Percentiles rank a stretch among this genome's conserved stretches.
Conservation (phyloP, 2,329 filamentous ascomycete genomes). For the Cyclaneusma minus region DNA sequence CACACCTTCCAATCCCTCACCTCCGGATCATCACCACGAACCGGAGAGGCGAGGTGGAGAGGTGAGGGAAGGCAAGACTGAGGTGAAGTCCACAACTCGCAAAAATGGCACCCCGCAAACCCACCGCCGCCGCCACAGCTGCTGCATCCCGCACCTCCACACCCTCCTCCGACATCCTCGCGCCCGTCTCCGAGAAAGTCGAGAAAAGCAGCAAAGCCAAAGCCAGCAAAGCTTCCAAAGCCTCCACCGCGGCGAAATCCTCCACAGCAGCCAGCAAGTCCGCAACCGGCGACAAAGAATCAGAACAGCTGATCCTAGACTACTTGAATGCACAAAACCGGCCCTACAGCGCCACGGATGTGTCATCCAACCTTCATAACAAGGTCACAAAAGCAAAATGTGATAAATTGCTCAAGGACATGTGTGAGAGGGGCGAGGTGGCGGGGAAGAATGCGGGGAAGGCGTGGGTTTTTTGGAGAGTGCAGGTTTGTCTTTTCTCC, state of each 20-base stretch:
- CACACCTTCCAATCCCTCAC: no score
- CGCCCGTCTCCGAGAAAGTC: no score
- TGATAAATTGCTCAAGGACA: conserved; percentile 44
- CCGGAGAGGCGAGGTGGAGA: no score
- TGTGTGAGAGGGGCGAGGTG: conserved; percentile 43
- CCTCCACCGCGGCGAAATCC: no score
- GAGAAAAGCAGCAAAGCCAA: no score
- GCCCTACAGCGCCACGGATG: conserved; percentile 30
- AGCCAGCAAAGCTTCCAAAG: no score
- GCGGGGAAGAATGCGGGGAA: conserved; percentile 27
- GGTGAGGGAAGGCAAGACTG: no score
- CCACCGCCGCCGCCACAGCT: background rate
- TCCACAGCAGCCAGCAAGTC: conserved; percentile 5
- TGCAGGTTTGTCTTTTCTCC: conserved; percentile 12
- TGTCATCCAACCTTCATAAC: conserved; percentile 45
- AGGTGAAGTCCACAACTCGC: no score
- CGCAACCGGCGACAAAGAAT: conserved; percentile 15
- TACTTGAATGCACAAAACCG: conserved; percentile 23
- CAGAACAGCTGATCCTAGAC: conserved; percentile 17
- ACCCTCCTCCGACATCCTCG: no score
- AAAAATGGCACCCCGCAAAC: conserved; percentile 3
- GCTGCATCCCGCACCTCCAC: no score
- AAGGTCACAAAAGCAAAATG: conserved; percentile 35
- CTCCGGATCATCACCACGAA: conserved; percentile 1
- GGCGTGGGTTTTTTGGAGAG: conserved; percentile 19